Conservation (phyloP, 148 eudicot genomes). For the Rhododendron ferrugineum region DNA sequence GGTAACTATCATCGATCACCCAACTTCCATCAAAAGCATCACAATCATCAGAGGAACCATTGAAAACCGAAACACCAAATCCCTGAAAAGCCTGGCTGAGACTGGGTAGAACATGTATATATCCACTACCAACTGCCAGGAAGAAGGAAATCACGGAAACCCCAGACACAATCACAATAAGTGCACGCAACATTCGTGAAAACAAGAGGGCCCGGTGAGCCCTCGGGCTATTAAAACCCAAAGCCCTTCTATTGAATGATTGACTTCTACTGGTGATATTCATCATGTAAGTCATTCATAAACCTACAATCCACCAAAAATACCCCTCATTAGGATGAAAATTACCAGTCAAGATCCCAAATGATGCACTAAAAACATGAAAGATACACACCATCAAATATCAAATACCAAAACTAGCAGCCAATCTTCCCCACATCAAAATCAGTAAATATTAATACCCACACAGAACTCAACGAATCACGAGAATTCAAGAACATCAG, state of each 20-base stretch:
- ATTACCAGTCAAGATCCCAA: conserved; percentile 4
- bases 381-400: conserved; percentile 2
- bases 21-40: conserved; percentile 83
- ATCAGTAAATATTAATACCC: conserved; percentile 6
- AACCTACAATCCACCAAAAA: conserved; percentile 12
- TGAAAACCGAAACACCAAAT: conserved; percentile 17
- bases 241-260: conserved; percentile 38
- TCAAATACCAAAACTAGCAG: background rate
- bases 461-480: background rate
- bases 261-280: conserved; percentile 30
- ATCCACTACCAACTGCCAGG: conserved; percentile 40
- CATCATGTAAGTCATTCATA: conserved; percentile 18
- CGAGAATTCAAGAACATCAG: background rate
- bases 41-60: conserved; percentile 32
- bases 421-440: conserved; percentile 8
- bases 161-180: conserved; percentile 36
- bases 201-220: conserved; percentile 24
- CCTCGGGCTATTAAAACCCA: conserved; percentile 26
- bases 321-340: conserved; percentile 15
- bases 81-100: conserved; percentile 23
- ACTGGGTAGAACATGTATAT: conserved; percentile 32
- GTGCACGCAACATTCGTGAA: conserved; percentile 34
- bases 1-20: conserved; percentile 66
- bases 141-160: conserved; percentile 37
- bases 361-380: background rate